Conservation (phyloP, 176 grass and related monocot genomes). For the Oryza glumipatula region DNA sequence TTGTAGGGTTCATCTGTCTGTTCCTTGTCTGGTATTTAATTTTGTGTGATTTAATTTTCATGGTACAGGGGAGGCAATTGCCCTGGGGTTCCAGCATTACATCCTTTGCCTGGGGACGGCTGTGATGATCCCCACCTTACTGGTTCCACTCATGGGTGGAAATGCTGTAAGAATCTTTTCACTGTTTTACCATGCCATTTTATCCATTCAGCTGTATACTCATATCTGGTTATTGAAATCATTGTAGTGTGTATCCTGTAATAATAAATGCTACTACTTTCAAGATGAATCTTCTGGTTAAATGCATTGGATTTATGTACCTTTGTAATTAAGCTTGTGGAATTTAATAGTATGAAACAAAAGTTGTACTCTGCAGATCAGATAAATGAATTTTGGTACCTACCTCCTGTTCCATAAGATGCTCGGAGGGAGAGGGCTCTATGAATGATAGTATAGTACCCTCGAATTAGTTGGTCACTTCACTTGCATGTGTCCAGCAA, state of each 20-base stretch:
- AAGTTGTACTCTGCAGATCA: not conserved
- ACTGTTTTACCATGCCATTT: conserved; percentile 4
- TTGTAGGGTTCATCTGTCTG: conserved; percentile 34
- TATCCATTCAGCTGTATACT: not conserved
- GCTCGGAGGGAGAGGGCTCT: not conserved
- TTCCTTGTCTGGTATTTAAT: conserved; percentile 11
- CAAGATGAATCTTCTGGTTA: not conserved
- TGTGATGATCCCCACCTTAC: conserved; percentile 80
- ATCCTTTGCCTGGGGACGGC: conserved; percentile 69
- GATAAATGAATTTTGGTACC: conserved; percentile 10
- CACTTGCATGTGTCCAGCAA: not conserved
- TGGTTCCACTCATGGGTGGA: conserved; percentile 85
- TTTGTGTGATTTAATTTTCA: not conserved
- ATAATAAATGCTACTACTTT: not conserved
- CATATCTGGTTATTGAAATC: not conserved
- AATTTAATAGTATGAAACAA: conserved; percentile 13
- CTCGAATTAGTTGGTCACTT: not conserved
- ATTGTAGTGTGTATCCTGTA: not conserved
- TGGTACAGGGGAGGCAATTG: conserved; percentile 56
- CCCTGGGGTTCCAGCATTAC: conserved; percentile 82
- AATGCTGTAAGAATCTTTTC: conserved; percentile 57
- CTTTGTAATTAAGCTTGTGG: conserved; percentile 1
- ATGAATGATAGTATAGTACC: conserved; percentile 2
- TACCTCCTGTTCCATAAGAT: not conserved
- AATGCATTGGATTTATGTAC: not conserved